A percentile compares a stretch with the other conserved stretches of the same genome.
phyloP scores from a whole-genome alignment of 805 yeast species.

The Teunomyces panamensis region DNA sequence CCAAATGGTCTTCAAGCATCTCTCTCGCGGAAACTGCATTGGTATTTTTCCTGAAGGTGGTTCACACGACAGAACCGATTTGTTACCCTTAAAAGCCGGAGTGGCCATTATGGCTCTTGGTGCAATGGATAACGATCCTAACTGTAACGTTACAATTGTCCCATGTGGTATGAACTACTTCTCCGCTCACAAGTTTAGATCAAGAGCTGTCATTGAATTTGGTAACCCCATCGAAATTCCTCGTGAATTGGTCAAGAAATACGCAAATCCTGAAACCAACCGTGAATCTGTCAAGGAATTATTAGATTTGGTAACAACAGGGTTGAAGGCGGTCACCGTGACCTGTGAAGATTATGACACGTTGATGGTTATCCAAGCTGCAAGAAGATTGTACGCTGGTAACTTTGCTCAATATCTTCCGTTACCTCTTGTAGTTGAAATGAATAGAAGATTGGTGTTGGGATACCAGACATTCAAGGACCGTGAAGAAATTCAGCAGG shows the following conservation, averaged over 20 bases:
- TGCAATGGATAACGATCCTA: conserved; percentile 76
- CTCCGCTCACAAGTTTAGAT: conserved; percentile 92
- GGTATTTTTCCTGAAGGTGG: conserved; percentile 99
- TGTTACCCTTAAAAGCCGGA: conserved; percentile 93
- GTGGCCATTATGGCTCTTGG: conserved; percentile 98
- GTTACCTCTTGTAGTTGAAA: conserved; percentile 79
- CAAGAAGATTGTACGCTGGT: conserved; percentile 81
- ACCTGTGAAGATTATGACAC: conserved; percentile 88
- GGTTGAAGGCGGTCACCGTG: conserved; percentile 81
- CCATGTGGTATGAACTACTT: conserved; percentile 98
- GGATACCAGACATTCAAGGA: conserved; percentile 77
- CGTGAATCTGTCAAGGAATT: conserved; percentile 72
- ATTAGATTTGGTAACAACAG: conserved; percentile 66
- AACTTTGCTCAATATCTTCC: conserved; percentile 72
- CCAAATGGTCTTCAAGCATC: conserved; percentile 77
- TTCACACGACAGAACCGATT: conserved; percentile 89
- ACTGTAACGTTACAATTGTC: conserved; percentile 77
- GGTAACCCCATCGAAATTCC: conserved; percentile 79
- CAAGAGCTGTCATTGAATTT: conserved; percentile 92
- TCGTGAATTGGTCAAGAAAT: conserved; percentile 56
- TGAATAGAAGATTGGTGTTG: conserved; percentile 80
- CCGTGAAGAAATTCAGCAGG: conserved; percentile 59
- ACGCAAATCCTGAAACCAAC: conserved; percentile 61
- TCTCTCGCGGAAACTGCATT: conserved; percentile 74
- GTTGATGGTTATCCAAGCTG: conserved; percentile 84